Percentiles rank a stretch among this genome's conserved stretches.
These are phyloP conservation scores for Pichia gijzeniarum DNA, from an alignment of 805 yeast species.

Conservation along the genomic window DNA sequence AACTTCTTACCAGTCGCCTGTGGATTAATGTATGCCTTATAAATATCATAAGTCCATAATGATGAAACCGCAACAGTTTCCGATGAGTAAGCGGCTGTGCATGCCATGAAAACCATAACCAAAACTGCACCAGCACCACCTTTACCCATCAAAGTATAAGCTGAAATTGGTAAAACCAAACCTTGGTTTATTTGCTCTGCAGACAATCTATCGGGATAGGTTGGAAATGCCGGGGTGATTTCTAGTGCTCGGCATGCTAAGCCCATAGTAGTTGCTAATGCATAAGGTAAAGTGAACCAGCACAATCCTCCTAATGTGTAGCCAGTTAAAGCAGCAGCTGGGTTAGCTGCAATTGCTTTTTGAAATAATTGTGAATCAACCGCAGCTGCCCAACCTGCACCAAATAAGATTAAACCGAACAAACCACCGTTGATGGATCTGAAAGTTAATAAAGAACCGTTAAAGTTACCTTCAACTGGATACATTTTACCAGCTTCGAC, in stretches of 20 bases:
- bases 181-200: slow-evolving; percentile 41
- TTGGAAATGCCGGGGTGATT: slow-evolving; percentile 20
- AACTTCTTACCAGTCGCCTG: slow-evolving; percentile 42
- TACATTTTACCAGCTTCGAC: slow-evolving; percentile 21
- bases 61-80: slow-evolving; percentile 49
- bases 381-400: slow-evolving; percentile 34
- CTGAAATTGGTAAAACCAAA: slow-evolving; percentile 45
- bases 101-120: slow-evolving; percentile 45
- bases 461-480: slow-evolving; percentile 18
- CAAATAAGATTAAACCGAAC: slow-evolving; percentile 26
- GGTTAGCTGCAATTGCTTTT: slow-evolving; percentile 39
- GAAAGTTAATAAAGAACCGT: slow-evolving; percentile 23
- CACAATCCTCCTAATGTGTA: slow-evolving; percentile 41
- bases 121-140: slow-evolving; percentile 45
- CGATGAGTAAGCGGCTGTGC: slow-evolving; percentile 50
- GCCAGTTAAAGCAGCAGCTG: slow-evolving; percentile 35
- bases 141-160: slow-evolving; percentile 44
- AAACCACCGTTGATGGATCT: slow-evolving; percentile 26
- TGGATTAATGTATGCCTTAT: slow-evolving; percentile 44
- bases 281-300: slow-evolving; percentile 39
- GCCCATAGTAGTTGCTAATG: slow-evolving; percentile 32
- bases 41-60: slow-evolving; percentile 43
- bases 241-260: slow-evolving; percentile 35
- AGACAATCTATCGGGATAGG: slow-evolving; percentile 27
- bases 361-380: slow-evolving; percentile 31